These are phyloP conservation scores for Ascochyta clinopodiicola DNA, from an alignment of 2,329 filamentous ascomycete species.

Conservation along the genomic window DNA sequence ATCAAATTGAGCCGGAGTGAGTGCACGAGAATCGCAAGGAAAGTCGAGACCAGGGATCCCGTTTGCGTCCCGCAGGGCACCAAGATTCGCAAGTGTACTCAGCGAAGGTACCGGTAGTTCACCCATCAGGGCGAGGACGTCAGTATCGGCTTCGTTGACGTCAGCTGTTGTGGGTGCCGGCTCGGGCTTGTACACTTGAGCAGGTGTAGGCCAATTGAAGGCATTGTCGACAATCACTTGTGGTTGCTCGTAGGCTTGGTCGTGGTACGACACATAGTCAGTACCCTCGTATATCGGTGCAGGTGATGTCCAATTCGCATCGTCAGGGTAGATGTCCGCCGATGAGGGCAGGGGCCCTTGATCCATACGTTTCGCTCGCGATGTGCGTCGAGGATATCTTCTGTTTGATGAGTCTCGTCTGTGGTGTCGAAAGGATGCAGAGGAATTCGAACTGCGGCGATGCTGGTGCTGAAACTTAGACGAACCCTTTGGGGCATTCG, in stretches of 20 bases:
- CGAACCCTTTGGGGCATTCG: not conserved
- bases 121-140: conserved; percentile 17
- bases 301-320: conserved; percentile 22
- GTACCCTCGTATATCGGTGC: not conserved
- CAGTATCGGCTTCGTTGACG: conserved; percentile 17
- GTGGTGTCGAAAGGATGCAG: conserved; percentile 3
- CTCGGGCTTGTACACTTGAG: conserved; percentile 19
- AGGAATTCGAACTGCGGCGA: conserved; percentile 8
- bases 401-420: conserved; percentile 3
- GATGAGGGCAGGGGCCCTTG: conserved; percentile 40
- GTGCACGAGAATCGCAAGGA: conserved; percentile 20
- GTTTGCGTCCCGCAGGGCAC: not conserved
- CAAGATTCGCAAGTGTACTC: conserved; percentile 7
- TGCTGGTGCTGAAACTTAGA: not conserved
- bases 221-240: not conserved
- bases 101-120: conserved; percentile 18
- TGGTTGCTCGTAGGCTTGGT: not conserved
- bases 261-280: not conserved
- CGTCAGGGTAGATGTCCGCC: conserved; percentile 43
- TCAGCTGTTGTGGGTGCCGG: conserved; percentile 18
- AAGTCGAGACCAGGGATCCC: conserved; percentile 1
- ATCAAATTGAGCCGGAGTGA: conserved; percentile 23
- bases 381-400: conserved; percentile 12
- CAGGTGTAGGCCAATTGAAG: conserved; percentile 28
- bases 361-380: conserved; percentile 32